These are phyloP conservation scores for Sphaerulina musiva DNA, from an alignment of 2,329 filamentous ascomycete species.

Conservation along the genomic window DNA sequence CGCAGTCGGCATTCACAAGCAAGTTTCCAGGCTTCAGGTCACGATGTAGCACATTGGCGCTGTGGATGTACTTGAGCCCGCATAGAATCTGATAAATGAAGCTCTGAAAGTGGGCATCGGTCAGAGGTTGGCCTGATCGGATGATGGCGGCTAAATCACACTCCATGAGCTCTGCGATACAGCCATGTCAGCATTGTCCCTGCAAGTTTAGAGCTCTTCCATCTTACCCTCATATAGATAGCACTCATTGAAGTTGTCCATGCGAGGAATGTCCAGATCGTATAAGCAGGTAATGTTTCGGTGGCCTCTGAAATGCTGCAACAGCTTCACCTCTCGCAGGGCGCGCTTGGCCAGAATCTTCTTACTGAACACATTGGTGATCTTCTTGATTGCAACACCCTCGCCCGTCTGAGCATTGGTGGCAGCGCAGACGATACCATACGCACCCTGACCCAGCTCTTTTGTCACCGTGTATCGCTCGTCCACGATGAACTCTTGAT, in stretches of 20 bases:
- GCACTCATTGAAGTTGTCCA: conserved; percentile 97
- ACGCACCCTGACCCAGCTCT: conserved; percentile 95
- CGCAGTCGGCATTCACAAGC: conserved; percentile 96
- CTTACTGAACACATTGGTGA: conserved; percentile 99
- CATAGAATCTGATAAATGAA: conserved; percentile 97
- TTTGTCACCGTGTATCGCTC: conserved; percentile 98
- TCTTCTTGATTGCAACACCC: conserved; percentile 97
- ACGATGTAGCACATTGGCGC: conserved; percentile 92
- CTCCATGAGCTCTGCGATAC: conserved; percentile 84
- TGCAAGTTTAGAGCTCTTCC: background rate
- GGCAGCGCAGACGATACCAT: conserved; percentile 96
- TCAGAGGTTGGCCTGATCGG: conserved; percentile 90
- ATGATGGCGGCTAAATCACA: conserved; percentile 98
- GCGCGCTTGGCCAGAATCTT: conserved; percentile 99
- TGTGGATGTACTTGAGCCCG: conserved; percentile 98
- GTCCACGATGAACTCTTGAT: conserved; percentile 98
- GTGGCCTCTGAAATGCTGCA: conserved; percentile 82
- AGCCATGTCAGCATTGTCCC: background rate
- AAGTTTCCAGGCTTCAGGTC: conserved; percentile 96
- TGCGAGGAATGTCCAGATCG: conserved; percentile 97
- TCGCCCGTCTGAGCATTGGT: conserved; percentile 86
- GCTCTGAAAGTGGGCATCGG: conserved; percentile 97
- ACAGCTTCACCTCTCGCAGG: conserved; percentile 93
- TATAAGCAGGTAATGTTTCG: conserved; percentile 86
- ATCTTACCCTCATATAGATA: conserved; percentile 90